A percentile compares a stretch with the other conserved stretches of the same genome.
phyloP scores from a whole-genome alignment of 1,284 basidiomycete species.

The Omphalotus olearius region DNA sequence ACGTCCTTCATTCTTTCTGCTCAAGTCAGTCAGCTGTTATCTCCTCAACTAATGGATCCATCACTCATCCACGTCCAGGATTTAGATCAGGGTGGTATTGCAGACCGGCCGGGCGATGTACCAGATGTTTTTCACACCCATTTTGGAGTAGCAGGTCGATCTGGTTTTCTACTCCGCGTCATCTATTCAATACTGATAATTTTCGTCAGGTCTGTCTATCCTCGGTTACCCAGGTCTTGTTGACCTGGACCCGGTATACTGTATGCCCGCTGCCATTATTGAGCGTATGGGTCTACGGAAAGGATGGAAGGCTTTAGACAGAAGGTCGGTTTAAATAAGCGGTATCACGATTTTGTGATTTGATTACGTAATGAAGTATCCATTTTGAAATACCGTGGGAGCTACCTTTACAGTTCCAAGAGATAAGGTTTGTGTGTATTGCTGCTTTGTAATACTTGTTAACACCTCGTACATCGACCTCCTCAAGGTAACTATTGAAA shows the following conservation, averaged over 20 bases:
- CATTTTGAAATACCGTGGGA: no score
- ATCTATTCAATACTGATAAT: not conserved
- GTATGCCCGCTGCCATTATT: slow-evolving; percentile 85
- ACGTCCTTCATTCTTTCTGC: slow-evolving; percentile 82
- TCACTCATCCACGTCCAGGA: slow-evolving; percentile 50
- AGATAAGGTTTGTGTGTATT: no score
- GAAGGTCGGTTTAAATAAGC: slow-evolving; percentile 18
- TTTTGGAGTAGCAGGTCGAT: slow-evolving; percentile 87
- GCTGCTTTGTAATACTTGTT: no score
- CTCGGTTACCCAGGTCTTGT: slow-evolving; percentile 84
- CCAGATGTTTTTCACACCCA: slow-evolving; percentile 95
- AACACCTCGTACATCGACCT: no score
- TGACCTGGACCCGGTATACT: slow-evolving; percentile 92
- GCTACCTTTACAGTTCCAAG: no score
- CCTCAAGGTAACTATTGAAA: no score
- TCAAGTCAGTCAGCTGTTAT: slow-evolving; percentile 50
- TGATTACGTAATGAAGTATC: no score
- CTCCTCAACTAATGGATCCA: slow-evolving; percentile 3
- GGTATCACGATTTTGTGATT: no score
- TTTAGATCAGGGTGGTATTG: slow-evolving; percentile 87
- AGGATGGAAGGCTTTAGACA: slow-evolving; percentile 58
- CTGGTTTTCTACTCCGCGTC: not conserved
- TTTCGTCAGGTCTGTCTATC: slow-evolving; percentile 70
- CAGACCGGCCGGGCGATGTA: slow-evolving; percentile 91
- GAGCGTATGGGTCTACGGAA: slow-evolving; percentile 65